Percentiles rank a stretch among this genome's conserved stretches.
phyloP scores from a whole-genome alignment of 768 basidiomycete species.

The Suillus weaverae region DNA sequence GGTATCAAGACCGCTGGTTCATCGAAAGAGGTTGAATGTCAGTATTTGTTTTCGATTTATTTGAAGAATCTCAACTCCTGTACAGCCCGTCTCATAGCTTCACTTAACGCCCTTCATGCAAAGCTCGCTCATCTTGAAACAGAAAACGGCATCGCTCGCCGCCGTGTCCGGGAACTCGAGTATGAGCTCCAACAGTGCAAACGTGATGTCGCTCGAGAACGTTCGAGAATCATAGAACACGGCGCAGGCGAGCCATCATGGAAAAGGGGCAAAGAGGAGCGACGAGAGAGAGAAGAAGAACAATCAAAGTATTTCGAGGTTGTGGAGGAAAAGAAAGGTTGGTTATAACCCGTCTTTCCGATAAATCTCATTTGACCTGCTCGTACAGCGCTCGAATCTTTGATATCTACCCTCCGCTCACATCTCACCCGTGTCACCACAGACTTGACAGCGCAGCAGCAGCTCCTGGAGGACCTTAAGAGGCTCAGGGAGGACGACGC shows the following conservation, averaged over 20 bases:
- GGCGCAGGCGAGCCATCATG: slow-evolving; percentile 33
- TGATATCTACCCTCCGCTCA: slow-evolving; percentile 69
- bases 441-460: slow-evolving; percentile 77
- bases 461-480: slow-evolving; percentile 65
- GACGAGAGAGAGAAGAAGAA: slow-evolving; percentile 37
- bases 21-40: slow-evolving; percentile 68
- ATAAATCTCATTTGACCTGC: slow-evolving; percentile 12
- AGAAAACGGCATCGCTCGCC: slow-evolving; percentile 79
- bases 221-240: slow-evolving; percentile 62
- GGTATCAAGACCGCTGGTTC: slow-evolving; percentile 46
- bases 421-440: slow-evolving; percentile 78
- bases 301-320: slow-evolving; percentile 65
- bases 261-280: slow-evolving; percentile 30
- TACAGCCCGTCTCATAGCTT: slow-evolving; percentile 60
- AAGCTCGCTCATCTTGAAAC: slow-evolving; percentile 74
- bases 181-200: slow-evolving; percentile 82
- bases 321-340: slow-evolving; percentile 89
- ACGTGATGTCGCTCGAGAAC: slow-evolving; percentile 71
- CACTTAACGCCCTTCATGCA: slow-evolving; percentile 61
- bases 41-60: slow-evolving; percentile 12
- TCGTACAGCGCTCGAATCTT: slow-evolving; percentile 70
- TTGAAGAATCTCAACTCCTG: not conserved
- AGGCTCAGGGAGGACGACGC: slow-evolving; percentile 63
- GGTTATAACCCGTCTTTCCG: slow-evolving; percentile 9
- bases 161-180: slow-evolving; percentile 86